Base-by-base conservation (phyloP, 371 early-diverging fungal genomes). In the Rhizopus arrhizus region DNA sequence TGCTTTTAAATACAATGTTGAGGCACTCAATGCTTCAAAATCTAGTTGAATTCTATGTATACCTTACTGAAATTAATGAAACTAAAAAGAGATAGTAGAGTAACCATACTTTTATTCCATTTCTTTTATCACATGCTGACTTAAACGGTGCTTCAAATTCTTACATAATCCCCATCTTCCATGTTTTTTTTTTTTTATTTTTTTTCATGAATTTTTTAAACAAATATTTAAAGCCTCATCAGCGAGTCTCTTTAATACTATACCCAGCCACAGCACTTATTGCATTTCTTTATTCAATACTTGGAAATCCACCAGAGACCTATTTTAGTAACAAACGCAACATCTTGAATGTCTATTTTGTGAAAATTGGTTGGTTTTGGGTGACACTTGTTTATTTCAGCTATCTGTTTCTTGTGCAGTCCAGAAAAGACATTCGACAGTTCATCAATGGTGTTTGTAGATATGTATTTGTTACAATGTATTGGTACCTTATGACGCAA, bases 311-410 rank as follows among this genome's bases (percentile, higher is more conserved):
- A 42, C 70, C 70, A 0, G 68, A 65, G 6, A 73, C 64, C 11
- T 83, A 79, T 62, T 89, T 91, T 58, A 78, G 86, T 52, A 77
- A 83, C 68, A 92, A 90, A 61, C 79, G 83, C 45, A 94, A 94
- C 69, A 59, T 87, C 45, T 72, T 95, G 58, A 95, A 95, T 68
- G 64, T 70, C 0, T 73, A 79, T 46, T 89, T 93, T 76, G 93
- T 88, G 58, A 95, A 95, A 72, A 76, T 77, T 43, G 95, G 89
- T 10, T 95, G 95, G 95, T 89, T 87, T 59, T 87, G 94, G 90
- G 88, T 86, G 2, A 82, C 88, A 5, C 47, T 84, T 6, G 76
- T 84, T 41, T 88, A 84, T 42, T 60, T 76, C 29, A 48, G 58
- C 12, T 87, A 82, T 50, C 62, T 75, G 0, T 63, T 49, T 41